Percentiles rank a stretch among this genome's conserved stretches.
Conservation (phyloP, 495 filamentous ascomycete species). For the Talaromyces liani region DNA sequence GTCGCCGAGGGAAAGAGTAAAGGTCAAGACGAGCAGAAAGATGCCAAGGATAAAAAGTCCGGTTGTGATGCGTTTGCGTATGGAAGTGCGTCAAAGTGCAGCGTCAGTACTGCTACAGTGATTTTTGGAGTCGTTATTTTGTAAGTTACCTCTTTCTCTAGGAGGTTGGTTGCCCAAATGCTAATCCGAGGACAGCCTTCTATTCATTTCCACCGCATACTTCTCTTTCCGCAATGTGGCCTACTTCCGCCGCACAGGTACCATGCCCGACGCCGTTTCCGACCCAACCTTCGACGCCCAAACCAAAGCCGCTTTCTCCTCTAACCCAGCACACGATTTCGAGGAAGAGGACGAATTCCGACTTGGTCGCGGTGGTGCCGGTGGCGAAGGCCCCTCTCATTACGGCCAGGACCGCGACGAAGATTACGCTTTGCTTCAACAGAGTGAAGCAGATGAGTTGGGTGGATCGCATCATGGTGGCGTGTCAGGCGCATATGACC, state of each 20-base stretch:
- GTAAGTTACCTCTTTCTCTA: conserved; percentile 39
- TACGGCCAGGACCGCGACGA: conserved; percentile 33
- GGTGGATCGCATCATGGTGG: conserved; percentile 28
- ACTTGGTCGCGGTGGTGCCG: conserved; percentile 30
- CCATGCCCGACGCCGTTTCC: conserved; percentile 57
- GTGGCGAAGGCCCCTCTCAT: conserved; percentile 23
- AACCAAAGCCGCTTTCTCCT: conserved; percentile 42
- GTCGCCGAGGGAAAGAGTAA: conserved; percentile 43
- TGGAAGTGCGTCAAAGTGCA: conserved; percentile 52
- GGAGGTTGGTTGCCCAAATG: not conserved
- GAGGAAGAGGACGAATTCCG: conserved; percentile 44
- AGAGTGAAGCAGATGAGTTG: conserved; percentile 38
- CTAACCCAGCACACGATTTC: conserved; percentile 41
- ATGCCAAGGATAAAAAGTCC: conserved; percentile 18
- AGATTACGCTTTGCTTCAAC: conserved; percentile 40
- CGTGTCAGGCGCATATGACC: conserved; percentile 33
- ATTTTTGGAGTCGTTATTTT: conserved; percentile 74
- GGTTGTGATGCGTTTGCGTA: conserved; percentile 48
- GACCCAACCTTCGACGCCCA: conserved; percentile 45
- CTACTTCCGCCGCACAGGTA: conserved; percentile 71
- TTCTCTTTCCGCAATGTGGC: conserved; percentile 72
- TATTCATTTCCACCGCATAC: conserved; percentile 63
- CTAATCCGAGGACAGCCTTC: conserved; percentile 43
- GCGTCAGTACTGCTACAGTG: conserved; percentile 68
- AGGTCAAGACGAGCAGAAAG: conserved; percentile 22